phyloP scores from a whole-genome alignment of 2,329 filamentous ascomycete species.

The Fusarium buxicola region DNA sequence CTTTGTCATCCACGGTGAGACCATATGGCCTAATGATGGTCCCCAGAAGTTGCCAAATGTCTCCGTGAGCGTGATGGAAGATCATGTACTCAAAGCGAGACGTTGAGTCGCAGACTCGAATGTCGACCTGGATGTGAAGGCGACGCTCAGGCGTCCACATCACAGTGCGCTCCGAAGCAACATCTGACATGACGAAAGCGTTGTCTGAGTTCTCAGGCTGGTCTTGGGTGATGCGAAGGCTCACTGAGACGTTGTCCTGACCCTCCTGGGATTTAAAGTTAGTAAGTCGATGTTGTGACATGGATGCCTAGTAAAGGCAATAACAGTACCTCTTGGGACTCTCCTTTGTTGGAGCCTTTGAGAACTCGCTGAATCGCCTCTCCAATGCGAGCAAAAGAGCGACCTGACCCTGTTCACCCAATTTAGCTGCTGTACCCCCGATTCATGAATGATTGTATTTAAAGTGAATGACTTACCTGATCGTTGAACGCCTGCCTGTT shows the following conservation, averaged over 20 bases:
- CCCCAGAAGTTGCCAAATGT: constrained; percentile 74
- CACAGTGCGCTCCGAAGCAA: no score
- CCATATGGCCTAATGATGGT: constrained; percentile 72
- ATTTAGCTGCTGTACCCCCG: neutral
- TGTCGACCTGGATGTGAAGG: constrained; percentile 74
- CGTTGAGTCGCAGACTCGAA: constrained; percentile 63
- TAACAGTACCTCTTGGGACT: neutral
- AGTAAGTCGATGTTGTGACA: neutral
- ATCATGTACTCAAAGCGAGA: constrained; percentile 68
- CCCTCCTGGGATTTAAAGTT: neutral
- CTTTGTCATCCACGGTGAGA: constrained; percentile 72
- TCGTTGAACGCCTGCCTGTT: neutral
- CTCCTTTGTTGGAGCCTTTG: constrained; percentile 5
- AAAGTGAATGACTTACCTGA: constrained; percentile 10
- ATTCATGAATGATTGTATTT: neutral
- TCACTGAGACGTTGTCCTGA: no score
- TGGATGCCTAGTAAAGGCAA: neutral
- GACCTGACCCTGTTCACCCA: neutral
- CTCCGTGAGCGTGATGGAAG: constrained; percentile 79
- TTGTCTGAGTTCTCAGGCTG: neutral
- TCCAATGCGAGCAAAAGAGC: constrained; percentile 18
- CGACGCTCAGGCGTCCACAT: neutral
- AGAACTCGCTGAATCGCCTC: neutral
- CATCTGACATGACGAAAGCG: neutral
- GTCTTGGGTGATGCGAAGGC: no score